phyloP scores from a whole-genome alignment of 495 filamentous ascomycete genomes.

The Friedmanniomyces endolithicus region DNA sequence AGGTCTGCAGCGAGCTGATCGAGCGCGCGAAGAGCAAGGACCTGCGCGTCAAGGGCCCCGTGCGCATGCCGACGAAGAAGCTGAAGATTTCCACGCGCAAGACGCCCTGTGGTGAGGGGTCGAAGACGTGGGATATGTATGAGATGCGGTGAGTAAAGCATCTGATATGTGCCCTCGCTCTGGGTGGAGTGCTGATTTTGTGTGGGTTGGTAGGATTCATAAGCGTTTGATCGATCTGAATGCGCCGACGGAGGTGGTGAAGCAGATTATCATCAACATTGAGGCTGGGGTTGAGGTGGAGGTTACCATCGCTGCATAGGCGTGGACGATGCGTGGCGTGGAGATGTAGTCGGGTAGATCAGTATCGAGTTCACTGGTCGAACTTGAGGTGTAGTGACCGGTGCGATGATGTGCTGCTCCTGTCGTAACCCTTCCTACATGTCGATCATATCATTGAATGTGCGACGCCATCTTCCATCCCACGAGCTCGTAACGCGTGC shows the following conservation, averaged over 20 bases:
- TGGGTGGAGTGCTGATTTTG: neutral
- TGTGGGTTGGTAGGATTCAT: slow-evolving; percentile 11
- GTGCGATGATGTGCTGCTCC: no score
- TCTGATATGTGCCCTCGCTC: neutral
- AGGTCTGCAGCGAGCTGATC: slow-evolving; percentile 95
- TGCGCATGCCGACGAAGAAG: slow-evolving; percentile 95
- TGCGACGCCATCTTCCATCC: no score
- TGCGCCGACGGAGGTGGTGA: slow-evolving; percentile 96
- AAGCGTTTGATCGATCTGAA: slow-evolving; percentile 36
- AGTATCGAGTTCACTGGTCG: no score
- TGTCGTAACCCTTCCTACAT: no score
- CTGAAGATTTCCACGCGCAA: slow-evolving; percentile 91
- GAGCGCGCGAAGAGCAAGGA: slow-evolving; percentile 98
- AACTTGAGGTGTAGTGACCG: no score
- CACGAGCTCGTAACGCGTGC: no score
- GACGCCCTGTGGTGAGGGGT: slow-evolving; percentile 98
- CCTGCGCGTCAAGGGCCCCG: slow-evolving; percentile 95
- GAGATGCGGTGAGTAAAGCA: slow-evolving; percentile 75
- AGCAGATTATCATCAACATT: slow-evolving; percentile 99
- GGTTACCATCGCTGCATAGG: slow-evolving; percentile 96
- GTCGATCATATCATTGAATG: no score
- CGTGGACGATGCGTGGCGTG: slow-evolving; percentile 1
- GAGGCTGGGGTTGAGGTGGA: slow-evolving; percentile 99
- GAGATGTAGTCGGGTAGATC: neutral
- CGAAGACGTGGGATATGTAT: slow-evolving; percentile 98